A percentile compares a stretch with the other conserved stretches of the same genome.
Conservation (phyloP, 306 rosid species). For the Psophocarpus tetragonolobus region DNA sequence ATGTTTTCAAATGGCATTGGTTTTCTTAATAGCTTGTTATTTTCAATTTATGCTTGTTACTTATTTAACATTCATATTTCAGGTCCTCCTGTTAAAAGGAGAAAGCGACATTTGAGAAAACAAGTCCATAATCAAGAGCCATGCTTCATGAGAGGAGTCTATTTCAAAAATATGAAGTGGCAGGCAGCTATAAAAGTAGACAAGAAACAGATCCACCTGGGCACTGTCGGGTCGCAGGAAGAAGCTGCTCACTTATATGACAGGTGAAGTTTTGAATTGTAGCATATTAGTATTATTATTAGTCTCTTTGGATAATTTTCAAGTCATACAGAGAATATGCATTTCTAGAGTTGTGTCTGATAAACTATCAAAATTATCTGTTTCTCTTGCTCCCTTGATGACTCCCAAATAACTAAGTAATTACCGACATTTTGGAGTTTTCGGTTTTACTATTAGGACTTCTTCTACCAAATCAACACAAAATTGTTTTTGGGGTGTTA, state of each 20-base stretch:
- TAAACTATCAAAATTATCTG: not conserved
- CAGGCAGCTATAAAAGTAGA: constrained; percentile 93
- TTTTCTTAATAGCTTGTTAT: not conserved
- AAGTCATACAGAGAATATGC: not conserved
- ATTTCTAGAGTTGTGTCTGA: not conserved
- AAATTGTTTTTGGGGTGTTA: not conserved
- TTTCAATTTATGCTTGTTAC: not conserved
- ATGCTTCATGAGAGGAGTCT: constrained; percentile 82
- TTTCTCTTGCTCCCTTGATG: not conserved
- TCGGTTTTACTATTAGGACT: not conserved
- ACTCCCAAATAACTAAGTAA: not conserved
- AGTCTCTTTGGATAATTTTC: not conserved
- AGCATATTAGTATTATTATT: not conserved
- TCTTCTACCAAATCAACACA: not conserved
- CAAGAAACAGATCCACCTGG: constrained; percentile 91
- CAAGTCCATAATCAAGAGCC: constrained; percentile 61
- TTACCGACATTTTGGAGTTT: not conserved
- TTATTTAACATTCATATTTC: constrained; percentile 12
- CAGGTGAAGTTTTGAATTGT: constrained; percentile 50
- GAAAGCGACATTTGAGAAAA: constrained; percentile 76
- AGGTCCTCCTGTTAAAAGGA: constrained; percentile 76
- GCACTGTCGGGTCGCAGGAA: constrained; percentile 80
- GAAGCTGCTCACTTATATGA: constrained; percentile 93
- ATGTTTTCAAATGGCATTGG: not conserved
- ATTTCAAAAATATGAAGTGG: constrained; percentile 90